Base-by-base conservation (phyloP, 306 rosid genomes). In the Styphnolobium japonicum region DNA sequence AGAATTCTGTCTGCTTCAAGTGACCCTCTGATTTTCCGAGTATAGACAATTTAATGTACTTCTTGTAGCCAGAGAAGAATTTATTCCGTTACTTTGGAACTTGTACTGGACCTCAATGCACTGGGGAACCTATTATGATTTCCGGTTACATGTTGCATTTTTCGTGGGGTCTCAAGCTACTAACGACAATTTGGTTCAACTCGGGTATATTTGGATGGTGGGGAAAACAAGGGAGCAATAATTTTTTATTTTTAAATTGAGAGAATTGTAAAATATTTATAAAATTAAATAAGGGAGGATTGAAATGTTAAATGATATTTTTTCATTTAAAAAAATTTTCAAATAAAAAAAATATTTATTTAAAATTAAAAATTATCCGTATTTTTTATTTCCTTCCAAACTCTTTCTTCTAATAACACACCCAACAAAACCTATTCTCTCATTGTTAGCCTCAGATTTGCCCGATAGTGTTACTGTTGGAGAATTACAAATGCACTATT, bases 41-140 rank as follows among this genome's bases (percentile, higher is more conserved):
- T 58, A 33, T 73, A 21, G 81, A 82, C 67, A 6, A 55, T 37
- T 45, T 70, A 64, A 55, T 46, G 48, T 40, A 29, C 63, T 43
- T 72, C 55, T 53, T 63, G 55, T 46, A 52, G 66, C 16, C 69
- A 60, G 65, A 16, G 15, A 55, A 46, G 57, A 57, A n/a, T 12
- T 29, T 18, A 14, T 60, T 4, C 37, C 12, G 4, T 42, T 36
- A 40, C 10, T 55, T 42, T 51, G 52, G 61, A 69, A 21, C 65
- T 73, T 76, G 68, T 36, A 22, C 37, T 77, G 4, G 51, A 69
- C 18, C 72, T 48, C 7, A 14, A 29, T 39, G 48, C 46, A 49
- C 10, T 21, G 36, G 43, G 39, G 2, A 71, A 31, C 33, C 31
- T 29, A 12, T 56, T 66, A 5, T 27, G 52, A 68, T 75, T 57